Conservation (phyloP, 2,329 filamentous ascomycete species). For the Setomelanomma holmii region DNA sequence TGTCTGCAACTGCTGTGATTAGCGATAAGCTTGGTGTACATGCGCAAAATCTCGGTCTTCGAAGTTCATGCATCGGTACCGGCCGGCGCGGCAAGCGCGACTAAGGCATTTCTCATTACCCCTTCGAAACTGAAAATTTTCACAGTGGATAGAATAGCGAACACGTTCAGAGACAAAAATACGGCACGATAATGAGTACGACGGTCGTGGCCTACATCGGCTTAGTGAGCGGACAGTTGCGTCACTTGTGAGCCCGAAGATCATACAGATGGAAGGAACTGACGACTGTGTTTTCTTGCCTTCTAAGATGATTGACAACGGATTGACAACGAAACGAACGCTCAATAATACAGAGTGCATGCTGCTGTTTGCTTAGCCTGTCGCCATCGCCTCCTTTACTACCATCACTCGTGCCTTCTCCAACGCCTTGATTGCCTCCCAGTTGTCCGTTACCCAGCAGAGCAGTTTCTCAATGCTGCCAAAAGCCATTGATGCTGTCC, state of each 20-base stretch:
- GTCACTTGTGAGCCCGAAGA: slow-evolving; percentile 1
- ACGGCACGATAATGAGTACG: background rate
- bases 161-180: background rate
- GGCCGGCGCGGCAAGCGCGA: background rate
- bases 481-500: slow-evolving; percentile 24
- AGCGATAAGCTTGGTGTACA: background rate
- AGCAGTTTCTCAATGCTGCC: slow-evolving; percentile 23
- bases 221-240: slow-evolving; percentile 17
- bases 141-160: background rate
- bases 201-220: slow-evolving; percentile 27
- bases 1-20: background rate
- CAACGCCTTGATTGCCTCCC: slow-evolving; percentile 34
- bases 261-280: background rate
- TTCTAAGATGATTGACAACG: no score
- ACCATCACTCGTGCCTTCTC: slow-evolving; percentile 36
- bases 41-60: background rate
- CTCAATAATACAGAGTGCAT: background rate
- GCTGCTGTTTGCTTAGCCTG: background rate
- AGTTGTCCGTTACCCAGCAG: slow-evolving; percentile 41
- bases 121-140: slow-evolving; percentile 24
- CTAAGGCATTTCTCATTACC: slow-evolving; percentile 31
- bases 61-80: background rate
- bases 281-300: no score
- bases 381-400: slow-evolving; percentile 13
- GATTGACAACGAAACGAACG: background rate